These are phyloP conservation scores for Lipomyces spencermartinsiae DNA, from an alignment of 805 yeast species.

Conservation along the genomic window DNA sequence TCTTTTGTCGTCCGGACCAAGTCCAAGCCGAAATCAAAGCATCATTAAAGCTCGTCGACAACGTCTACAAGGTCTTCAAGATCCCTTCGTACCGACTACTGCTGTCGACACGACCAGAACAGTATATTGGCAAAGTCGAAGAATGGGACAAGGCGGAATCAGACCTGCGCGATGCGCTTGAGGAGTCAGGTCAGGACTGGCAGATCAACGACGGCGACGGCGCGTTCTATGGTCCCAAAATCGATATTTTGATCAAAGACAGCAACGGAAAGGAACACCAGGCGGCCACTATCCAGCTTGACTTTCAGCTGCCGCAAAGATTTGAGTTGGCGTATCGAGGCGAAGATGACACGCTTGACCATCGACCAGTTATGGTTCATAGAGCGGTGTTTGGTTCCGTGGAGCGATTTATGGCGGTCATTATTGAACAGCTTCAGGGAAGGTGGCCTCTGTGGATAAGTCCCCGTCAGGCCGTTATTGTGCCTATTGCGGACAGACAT, in stretches of 20 bases:
- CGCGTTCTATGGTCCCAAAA: constrained; percentile 96
- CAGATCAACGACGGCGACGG: constrained; percentile 97
- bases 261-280: constrained; percentile 97
- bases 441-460: constrained; percentile 98
- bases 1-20: constrained; percentile 92
- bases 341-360: constrained; percentile 51
- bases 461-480: constrained; percentile 85
- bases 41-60: constrained; percentile 83
- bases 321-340: constrained; percentile 87
- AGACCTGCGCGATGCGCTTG: constrained; percentile 80
- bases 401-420: constrained; percentile 88
- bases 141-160: constrained; percentile 94
- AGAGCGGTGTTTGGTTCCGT: constrained; percentile 95
- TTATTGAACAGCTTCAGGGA: constrained; percentile 88
- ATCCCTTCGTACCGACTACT: constrained; percentile 91
- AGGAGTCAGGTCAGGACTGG: constrained; percentile 89
- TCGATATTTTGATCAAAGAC: constrained; percentile 93
- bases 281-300: constrained; percentile 98
- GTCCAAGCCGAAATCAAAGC: constrained; percentile 83
- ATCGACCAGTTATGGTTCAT: constrained; percentile 91
- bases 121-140: constrained; percentile 90
- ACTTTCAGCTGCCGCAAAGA: constrained; percentile 96
- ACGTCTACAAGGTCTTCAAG: constrained; percentile 88
- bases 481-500: constrained; percentile 72
- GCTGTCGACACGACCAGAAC: constrained; percentile 96